Evolutionary conservation across 2,329 filamentous ascomycete species (phyloP).

Genomic region (Hortaea sp.): DNA sequence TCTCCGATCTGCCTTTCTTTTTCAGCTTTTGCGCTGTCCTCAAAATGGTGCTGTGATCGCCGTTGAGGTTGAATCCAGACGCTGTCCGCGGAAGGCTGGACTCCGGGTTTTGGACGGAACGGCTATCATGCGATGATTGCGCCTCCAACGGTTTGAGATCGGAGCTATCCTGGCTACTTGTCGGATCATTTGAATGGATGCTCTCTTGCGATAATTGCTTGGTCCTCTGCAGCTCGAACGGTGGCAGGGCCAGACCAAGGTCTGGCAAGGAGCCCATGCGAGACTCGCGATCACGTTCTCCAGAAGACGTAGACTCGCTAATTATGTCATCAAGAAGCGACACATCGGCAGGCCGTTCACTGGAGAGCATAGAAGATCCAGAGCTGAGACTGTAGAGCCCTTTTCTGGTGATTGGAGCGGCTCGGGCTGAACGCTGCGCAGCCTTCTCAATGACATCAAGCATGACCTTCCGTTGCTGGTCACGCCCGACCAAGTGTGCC

Average conservation of each 20-base stretch:
- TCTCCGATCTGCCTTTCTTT: slow-evolving; percentile 47
- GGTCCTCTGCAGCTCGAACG: slow-evolving; percentile 7
- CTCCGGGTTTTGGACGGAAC: slow-evolving; percentile 12
- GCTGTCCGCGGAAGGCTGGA: slow-evolving; percentile 3
- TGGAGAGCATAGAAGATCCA: slow-evolving; percentile 23
- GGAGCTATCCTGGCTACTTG: slow-evolving; percentile 2
- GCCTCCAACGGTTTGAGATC: slow-evolving; percentile 6
- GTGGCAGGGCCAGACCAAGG: slow-evolving; percentile 8
- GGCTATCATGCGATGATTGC: slow-evolving; percentile 8
- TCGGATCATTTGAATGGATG: background rate
- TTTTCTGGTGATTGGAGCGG: slow-evolving; percentile 25
- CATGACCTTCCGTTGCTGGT: slow-evolving; percentile 60
- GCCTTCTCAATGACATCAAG: slow-evolving; percentile 68
- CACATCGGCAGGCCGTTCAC: slow-evolving; percentile 17
- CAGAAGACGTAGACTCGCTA: slow-evolving; percentile 42
- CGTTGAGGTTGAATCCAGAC: slow-evolving; percentile 2
- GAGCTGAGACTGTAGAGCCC: slow-evolving; percentile 42
- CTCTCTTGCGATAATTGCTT: slow-evolving; percentile 1
- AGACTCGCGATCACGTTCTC: slow-evolving; percentile 35
- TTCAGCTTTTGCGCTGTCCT: slow-evolving; percentile 40
- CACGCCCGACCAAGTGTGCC: slow-evolving; percentile 67
- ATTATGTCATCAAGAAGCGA: slow-evolving; percentile 31
- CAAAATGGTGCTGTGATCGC: slow-evolving; percentile 17
- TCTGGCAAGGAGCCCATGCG: slow-evolving; percentile 27
- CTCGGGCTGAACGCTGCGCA: slow-evolving; percentile 49